phyloP scores from a whole-genome alignment of 2,329 filamentous ascomycete species.

The Fusarium denticulatum region DNA sequence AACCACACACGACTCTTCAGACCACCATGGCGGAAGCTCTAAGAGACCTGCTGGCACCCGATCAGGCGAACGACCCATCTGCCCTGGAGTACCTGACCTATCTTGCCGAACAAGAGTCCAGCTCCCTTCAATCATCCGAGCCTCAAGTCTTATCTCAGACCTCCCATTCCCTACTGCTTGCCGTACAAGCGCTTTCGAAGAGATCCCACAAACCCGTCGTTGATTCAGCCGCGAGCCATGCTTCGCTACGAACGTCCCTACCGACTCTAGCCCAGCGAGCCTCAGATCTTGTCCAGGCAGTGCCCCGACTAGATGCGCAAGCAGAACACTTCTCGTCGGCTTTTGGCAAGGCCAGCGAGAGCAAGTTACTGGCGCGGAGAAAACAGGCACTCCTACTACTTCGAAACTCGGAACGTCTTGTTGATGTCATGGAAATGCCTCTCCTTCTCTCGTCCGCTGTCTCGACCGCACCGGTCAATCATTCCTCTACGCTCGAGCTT shows the following conservation, averaged over 20 bases:
- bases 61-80: constrained; percentile 56
- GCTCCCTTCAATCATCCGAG: constrained; percentile 78
- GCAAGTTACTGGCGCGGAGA: constrained; percentile 75
- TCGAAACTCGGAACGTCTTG: constrained; percentile 87
- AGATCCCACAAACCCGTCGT: constrained; percentile 89
- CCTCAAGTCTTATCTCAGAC: constrained; percentile 82
- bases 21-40: constrained; percentile 51
- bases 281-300: constrained; percentile 72
- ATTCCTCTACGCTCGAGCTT: constrained; percentile 89
- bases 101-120: constrained; percentile 79
- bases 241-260: constrained; percentile 77
- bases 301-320: constrained; percentile 82
- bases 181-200: constrained; percentile 88
- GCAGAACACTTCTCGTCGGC: constrained; percentile 83
- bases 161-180: constrained; percentile 82
- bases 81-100: constrained; percentile 78
- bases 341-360: constrained; percentile 79
- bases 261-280: constrained; percentile 74
- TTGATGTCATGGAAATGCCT: constrained; percentile 91
- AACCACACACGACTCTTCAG: background rate
- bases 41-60: constrained; percentile 47
- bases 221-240: constrained; percentile 79
- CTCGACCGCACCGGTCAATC: constrained; percentile 73
- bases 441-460: constrained; percentile 85
- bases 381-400: constrained; percentile 84